A percentile compares a stretch with the other conserved stretches of the same genome.
Evolutionary conservation across 139 green algal genomes (phyloP).

Genomic region (Chlamydomonas sp.): DNA sequence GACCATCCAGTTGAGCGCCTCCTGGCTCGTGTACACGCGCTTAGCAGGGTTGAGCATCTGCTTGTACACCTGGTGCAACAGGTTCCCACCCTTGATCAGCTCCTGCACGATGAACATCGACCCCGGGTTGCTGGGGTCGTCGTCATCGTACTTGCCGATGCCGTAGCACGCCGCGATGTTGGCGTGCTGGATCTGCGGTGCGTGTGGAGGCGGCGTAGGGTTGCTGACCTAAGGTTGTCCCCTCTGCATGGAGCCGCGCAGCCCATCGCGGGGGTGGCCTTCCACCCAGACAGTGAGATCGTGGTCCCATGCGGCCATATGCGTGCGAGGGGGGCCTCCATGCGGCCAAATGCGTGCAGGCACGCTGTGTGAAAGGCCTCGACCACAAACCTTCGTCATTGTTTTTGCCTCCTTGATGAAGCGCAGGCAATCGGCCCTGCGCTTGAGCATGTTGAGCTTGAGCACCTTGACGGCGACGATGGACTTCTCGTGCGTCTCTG

Average conservation of each 20-base stretch:
- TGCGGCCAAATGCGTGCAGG: too few species aligned
- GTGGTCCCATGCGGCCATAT: too few species aligned
- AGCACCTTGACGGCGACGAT: conserved; percentile 34
- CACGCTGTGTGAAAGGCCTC: too few species aligned
- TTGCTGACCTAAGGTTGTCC: too few species aligned
- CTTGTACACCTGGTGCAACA: conserved; percentile 46
- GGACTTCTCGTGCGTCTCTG: conserved; percentile 28
- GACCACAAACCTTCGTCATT: conserved; percentile 39
- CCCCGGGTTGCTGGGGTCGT: conserved; percentile 32
- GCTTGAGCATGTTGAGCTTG: conserved; percentile 22
- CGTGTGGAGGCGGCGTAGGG: too few species aligned
- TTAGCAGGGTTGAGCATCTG: conserved; percentile 41
- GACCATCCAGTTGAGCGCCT: conserved; percentile 37
- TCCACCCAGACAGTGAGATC: too few species aligned
- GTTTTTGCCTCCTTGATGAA: conserved; percentile 49
- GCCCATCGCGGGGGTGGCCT: too few species aligned
- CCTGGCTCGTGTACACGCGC: conserved; percentile 31
- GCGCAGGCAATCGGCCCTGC: conserved; percentile 30
- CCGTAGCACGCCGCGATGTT: conserved; percentile 40
- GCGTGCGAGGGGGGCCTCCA: too few species aligned
- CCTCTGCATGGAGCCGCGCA: too few species aligned
- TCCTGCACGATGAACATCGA: conserved; percentile 44
- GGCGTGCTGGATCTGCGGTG: too few species aligned
- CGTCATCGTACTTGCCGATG: conserved; percentile 42
- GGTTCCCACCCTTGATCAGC: conserved; percentile 35